Conservation (phyloP, 345 rosid species). For the Moricandia moricandioides region DNA sequence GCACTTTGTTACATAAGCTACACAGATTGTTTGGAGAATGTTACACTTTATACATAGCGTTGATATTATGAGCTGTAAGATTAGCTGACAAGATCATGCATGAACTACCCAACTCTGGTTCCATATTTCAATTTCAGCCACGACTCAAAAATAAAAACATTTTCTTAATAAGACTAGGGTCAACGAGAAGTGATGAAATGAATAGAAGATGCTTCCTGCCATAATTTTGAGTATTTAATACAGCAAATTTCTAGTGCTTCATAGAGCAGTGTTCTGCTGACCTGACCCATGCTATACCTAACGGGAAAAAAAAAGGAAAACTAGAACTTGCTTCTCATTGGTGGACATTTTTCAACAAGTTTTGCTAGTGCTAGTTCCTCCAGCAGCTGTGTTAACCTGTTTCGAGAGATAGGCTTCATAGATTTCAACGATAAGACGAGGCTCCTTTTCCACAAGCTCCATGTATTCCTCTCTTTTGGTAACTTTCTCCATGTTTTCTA, state of each 20-base stretch:
- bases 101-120: background rate
- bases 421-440: conserved; percentile 70
- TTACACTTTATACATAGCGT: background rate
- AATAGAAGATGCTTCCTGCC: background rate
- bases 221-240: background rate
- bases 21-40: background rate
- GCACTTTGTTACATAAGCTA: background rate
- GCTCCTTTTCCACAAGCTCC: conserved; percentile 78
- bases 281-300: background rate
- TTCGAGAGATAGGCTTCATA: conserved; percentile 69
- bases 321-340: background rate
- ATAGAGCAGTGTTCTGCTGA: background rate
- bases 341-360: background rate
- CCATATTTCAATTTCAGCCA: background rate
- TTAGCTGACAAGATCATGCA: background rate
- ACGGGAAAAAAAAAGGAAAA: background rate
- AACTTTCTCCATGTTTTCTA: conserved; percentile 78
- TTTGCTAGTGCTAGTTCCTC: conserved; percentile 19
- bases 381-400: conserved; percentile 70
- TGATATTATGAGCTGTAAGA: background rate
- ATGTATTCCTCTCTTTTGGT: conserved; percentile 58
- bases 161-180: background rate
- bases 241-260: background rate
- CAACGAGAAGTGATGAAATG: background rate
- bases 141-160: background rate